phyloP scores from a whole-genome alignment of 768 basidiomycete genomes.

The Amanita molliuscula region DNA sequence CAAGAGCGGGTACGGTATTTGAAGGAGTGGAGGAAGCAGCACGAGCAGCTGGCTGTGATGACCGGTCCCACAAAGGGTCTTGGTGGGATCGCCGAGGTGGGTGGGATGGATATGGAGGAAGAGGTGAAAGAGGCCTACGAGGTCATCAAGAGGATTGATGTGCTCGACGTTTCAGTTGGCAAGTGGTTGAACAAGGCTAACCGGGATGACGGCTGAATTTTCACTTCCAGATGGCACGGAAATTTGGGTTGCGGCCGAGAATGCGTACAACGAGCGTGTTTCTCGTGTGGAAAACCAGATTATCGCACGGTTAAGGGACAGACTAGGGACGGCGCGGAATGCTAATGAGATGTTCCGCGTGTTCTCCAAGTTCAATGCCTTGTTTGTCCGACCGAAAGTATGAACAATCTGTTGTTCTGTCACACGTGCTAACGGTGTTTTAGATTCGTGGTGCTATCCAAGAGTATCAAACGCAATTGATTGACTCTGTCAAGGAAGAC shows the following conservation, averaged over 20 bases:
- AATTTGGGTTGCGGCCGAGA: conserved; percentile 96
- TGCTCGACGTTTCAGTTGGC: conserved; percentile 90
- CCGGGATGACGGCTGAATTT: background rate
- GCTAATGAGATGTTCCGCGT: conserved; percentile 99
- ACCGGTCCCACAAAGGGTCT: conserved; percentile 89
- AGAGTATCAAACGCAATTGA: conserved; percentile 97
- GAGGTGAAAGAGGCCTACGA: conserved; percentile 96
- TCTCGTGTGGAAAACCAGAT: conserved; percentile 98
- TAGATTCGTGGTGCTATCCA: conserved; percentile 97
- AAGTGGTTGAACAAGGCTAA: conserved; percentile 15
- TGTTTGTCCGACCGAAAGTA: conserved; percentile 95
- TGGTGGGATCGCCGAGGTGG: conserved; percentile 51
- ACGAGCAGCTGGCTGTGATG: conserved; percentile 96
- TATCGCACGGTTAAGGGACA: conserved; percentile 84
- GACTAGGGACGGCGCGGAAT: conserved; percentile 89
- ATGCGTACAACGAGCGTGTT: conserved; percentile 95
- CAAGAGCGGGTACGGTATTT: conserved; percentile 84
- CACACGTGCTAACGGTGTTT: background rate
- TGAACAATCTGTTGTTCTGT: conserved; percentile 6
- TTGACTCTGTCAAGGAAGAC: conserved; percentile 98
- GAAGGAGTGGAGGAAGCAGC: conserved; percentile 90
- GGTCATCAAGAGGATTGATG: conserved; percentile 93
- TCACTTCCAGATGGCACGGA: conserved; percentile 74
- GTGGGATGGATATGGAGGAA: conserved; percentile 96
- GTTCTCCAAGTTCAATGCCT: conserved; percentile 95